Evolutionary conservation across 2,329 filamentous ascomycete genomes (phyloP).

Genomic region (Colletotrichum sp.): DNA sequence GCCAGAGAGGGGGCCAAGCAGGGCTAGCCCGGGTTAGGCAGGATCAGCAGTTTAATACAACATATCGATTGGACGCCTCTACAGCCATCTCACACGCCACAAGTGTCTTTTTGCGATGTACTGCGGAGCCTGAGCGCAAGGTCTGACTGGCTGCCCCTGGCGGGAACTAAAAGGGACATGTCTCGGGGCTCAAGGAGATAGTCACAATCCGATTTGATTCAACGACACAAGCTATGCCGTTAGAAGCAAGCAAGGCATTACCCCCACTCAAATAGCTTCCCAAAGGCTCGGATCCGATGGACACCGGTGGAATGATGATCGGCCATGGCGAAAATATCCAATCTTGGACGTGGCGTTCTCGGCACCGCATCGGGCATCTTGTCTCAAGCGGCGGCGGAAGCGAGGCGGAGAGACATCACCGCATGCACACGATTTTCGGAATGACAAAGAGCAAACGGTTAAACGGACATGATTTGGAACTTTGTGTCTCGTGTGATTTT

Average conservation of each 20-base stretch:
- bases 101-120: no score
- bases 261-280: neutral
- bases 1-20: no score
- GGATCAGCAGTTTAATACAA: no score
- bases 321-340: neutral
- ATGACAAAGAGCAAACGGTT: neutral
- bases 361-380: neutral
- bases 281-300: neutral
- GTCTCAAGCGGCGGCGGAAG: neutral
- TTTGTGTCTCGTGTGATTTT: neutral
- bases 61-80: no score
- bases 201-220: neutral
- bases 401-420: neutral
- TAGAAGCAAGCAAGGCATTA: neutral
- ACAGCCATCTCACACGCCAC: no score
- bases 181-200: neutral
- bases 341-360: neutral
- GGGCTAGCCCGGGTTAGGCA: no score
- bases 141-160: no score
- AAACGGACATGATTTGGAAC: neutral
- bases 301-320: neutral
- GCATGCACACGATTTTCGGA: neutral
- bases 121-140: no score
- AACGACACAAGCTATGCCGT: neutral
- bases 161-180: no score